These are phyloP conservation scores for Talaromyces borbonicus DNA, from an alignment of 495 filamentous ascomycete species.

Conservation along the genomic window DNA sequence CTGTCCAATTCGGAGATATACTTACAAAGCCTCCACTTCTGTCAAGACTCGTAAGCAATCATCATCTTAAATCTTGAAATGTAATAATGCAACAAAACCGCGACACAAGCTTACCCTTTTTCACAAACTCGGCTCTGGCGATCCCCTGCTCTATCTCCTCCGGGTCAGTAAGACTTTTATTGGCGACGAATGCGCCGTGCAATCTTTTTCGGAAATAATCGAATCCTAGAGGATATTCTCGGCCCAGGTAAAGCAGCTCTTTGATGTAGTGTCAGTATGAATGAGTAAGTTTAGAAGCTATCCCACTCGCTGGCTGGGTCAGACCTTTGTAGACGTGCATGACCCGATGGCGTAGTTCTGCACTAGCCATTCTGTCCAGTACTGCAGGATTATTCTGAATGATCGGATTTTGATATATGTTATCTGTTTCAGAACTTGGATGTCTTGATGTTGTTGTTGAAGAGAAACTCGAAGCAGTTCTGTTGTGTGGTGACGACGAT, in stretches of 20 bases:
- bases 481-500: too few species aligned
- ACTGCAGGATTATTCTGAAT: background rate
- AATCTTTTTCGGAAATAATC: constrained; percentile 71
- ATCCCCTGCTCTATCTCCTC: constrained; percentile 67
- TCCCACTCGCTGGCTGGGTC: too few species aligned
- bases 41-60: constrained; percentile 1
- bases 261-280: background rate
- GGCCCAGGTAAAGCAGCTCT: constrained; percentile 80
- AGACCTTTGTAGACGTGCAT: constrained; percentile 86
- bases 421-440: too few species aligned
- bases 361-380: constrained; percentile 32
- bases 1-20: constrained; percentile 5
- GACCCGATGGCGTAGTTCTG: constrained; percentile 64
- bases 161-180: constrained; percentile 59
- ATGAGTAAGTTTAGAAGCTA: background rate
- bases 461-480: too few species aligned
- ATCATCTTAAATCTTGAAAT: background rate
- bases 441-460: too few species aligned
- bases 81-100: background rate
- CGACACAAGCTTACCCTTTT: constrained; percentile 56
- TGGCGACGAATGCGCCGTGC: constrained; percentile 73
- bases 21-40: constrained; percentile 92
- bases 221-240: constrained; percentile 81
- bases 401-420: too few species aligned
- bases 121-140: constrained; percentile 72